phyloP scores from a whole-genome alignment of 1,139 yeast species.

The Geotrichum phurueaensis region DNA sequence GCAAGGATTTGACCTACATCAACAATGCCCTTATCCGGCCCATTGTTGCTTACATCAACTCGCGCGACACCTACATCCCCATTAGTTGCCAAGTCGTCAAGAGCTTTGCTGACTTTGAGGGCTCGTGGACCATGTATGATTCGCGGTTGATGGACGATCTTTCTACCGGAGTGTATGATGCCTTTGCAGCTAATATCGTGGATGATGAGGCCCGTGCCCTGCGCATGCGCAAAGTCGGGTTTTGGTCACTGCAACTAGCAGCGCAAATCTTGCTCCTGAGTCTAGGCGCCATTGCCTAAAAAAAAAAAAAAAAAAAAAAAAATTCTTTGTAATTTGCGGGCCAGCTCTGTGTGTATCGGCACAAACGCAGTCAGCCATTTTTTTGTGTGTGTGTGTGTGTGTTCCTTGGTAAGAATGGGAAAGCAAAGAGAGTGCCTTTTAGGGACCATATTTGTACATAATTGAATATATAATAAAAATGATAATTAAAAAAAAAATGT shows the following conservation, averaged over 20 bases:
- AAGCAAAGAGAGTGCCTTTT: no score
- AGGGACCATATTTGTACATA: no score
- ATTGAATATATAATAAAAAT: no score
- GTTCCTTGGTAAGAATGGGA: no score
- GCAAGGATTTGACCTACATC: conserved; percentile 76
- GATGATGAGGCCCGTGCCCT: conserved; percentile 74
- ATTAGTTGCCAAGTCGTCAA: conserved; percentile 81
- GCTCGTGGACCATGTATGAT: conserved; percentile 95
- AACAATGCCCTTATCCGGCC: conserved; percentile 91
- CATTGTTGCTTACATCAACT: conserved; percentile 89
- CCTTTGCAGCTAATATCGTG: conserved; percentile 79
- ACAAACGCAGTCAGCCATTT: no score
- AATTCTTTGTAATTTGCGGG: no score
- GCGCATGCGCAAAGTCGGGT: conserved; percentile 76
- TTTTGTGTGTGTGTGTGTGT: no score
- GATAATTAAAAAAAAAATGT: no score
- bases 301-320: not conserved
- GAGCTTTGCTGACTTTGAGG: conserved; percentile 74
- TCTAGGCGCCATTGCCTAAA: conserved; percentile 52
- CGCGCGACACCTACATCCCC: conserved; percentile 83
- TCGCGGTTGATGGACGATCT: conserved; percentile 87
- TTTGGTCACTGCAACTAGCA: conserved; percentile 85
- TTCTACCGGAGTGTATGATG: conserved; percentile 82
- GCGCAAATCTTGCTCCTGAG: conserved; percentile 79
- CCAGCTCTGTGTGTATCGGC: no score